Conservation (phyloP, 495 filamentous ascomycete species). For the Neurospora cerealis region DNA sequence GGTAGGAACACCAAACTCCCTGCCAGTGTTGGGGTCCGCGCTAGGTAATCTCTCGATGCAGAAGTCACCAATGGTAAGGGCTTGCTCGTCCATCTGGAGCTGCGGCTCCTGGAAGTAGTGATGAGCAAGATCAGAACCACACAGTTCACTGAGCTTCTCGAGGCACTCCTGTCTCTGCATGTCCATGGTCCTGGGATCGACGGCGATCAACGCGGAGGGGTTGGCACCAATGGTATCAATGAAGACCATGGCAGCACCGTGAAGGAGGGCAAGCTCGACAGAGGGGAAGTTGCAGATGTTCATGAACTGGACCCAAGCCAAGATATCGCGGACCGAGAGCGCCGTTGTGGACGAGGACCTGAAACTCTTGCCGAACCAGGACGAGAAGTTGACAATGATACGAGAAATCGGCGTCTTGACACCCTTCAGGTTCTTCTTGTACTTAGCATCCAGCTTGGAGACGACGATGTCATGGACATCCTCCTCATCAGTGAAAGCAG, state of each 20-base stretch:
- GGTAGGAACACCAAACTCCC: constrained; percentile 79
- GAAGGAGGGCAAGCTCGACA: constrained; percentile 44
- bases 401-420: constrained; percentile 35
- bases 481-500: constrained; percentile 64
- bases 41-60: constrained; percentile 40
- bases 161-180: constrained; percentile 62
- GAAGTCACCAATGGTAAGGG: constrained; percentile 64
- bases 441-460: constrained; percentile 50
- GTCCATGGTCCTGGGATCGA: constrained; percentile 45
- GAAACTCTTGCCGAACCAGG: constrained; percentile 82
- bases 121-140: constrained; percentile 48
- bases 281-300: constrained; percentile 46
- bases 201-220: constrained; percentile 71
- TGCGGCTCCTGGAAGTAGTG: constrained; percentile 51
- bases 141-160: constrained; percentile 55
- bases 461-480: constrained; percentile 82
- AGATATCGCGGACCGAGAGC: constrained; percentile 80
- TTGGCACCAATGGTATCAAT: constrained; percentile 93
- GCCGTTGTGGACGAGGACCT: constrained; percentile 59
- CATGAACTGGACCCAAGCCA: constrained; percentile 90
- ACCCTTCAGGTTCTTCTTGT: constrained; percentile 13
- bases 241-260: constrained; percentile 92
- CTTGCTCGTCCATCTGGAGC: constrained; percentile 32
- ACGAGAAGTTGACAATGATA: constrained; percentile 73
- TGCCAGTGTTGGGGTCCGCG: constrained; percentile 46